Conservation (phyloP, 2,329 filamentous ascomycete species). For the Akanthomyces lecanii region DNA sequence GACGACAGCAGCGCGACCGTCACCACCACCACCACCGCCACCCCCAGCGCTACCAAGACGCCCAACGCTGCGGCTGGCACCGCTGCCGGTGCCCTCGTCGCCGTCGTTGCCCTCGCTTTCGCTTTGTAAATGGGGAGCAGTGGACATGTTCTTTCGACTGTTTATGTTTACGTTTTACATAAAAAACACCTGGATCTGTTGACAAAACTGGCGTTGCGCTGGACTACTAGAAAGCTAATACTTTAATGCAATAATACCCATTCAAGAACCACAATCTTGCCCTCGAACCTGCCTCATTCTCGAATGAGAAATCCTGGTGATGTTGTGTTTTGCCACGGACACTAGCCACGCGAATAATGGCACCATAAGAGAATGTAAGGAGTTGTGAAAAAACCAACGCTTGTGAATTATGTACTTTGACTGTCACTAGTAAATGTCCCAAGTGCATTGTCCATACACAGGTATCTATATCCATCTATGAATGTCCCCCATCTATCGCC, state of each 20-base stretch:
- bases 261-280: neutral
- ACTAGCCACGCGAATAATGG: too few relatives aligned
- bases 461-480: neutral
- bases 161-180: neutral
- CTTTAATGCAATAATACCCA: conserved; percentile 1
- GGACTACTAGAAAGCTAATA: neutral
- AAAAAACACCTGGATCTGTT: neutral
- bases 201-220: neutral
- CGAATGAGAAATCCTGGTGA: too few relatives aligned
- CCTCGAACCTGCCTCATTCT: too few relatives aligned
- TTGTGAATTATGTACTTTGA: neutral
- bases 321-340: too few relatives aligned
- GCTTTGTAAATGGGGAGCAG: neutral
- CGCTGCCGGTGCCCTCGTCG: conserved; percentile 4
- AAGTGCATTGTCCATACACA: neutral
- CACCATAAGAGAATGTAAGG: too few relatives aligned
- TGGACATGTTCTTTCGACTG: neutral
- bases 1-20: neutral
- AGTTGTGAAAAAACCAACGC: neutral
- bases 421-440: neutral
- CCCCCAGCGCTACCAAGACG: neutral
- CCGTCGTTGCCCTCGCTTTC: neutral
- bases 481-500: neutral
- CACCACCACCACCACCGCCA: neutral
- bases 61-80: conserved; percentile 12